Base-by-base conservation (phyloP, 192 early-diverging fungal species). In the Dissophora ornata region DNA sequence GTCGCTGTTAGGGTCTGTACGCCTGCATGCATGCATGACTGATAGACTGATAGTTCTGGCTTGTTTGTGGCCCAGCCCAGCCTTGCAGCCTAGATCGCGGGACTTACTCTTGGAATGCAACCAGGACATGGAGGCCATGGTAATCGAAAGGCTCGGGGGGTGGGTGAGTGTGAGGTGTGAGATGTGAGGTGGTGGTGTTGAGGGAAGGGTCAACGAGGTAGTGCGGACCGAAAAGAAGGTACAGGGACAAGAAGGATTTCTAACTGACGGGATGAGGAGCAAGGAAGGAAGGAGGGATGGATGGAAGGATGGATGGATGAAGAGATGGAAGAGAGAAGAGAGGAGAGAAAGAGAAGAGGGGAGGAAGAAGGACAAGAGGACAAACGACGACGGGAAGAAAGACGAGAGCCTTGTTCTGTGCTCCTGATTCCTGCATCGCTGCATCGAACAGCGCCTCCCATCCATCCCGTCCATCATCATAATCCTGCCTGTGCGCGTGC, bases 91-190 rank as follows among this genome's bases (percentile, higher is more conserved):
- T n/a, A n/a, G n/a, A n/a, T n/a, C n/a, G n/a, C n/a, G n/a, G n/a
- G 40, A 53, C 73, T 34, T 67, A 77, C 73, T 77, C 47, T 67
- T 77, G 46, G 73, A 67, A 25, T 67, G 63, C 59, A 77, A 45
- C 73, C 73, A 75, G 57, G 71, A 77, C 69, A 71, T 71, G 69
- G n/a, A 51, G 69, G 5, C 21, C 18, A 30, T 6, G 22, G 26
- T 19, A 41, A 58, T 9, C 21, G 28, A n/a, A 21, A 24, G 3
- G 33, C 25, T 38, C 13, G 0, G 13, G 74, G 66, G 3, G 22
- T 51, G 24, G 71, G 59, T 40, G 64, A 28, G 26, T 47, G 53
- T 40, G 40, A 24, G 53, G n/a, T 45, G 25, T 46, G 67, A 62
- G 22, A 47, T 28, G 26, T 67, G 32, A 52, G 56, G 40, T 25